Conservation (phyloP, 495 filamentous ascomycete genomes). For the Podospora anserina region DNA sequence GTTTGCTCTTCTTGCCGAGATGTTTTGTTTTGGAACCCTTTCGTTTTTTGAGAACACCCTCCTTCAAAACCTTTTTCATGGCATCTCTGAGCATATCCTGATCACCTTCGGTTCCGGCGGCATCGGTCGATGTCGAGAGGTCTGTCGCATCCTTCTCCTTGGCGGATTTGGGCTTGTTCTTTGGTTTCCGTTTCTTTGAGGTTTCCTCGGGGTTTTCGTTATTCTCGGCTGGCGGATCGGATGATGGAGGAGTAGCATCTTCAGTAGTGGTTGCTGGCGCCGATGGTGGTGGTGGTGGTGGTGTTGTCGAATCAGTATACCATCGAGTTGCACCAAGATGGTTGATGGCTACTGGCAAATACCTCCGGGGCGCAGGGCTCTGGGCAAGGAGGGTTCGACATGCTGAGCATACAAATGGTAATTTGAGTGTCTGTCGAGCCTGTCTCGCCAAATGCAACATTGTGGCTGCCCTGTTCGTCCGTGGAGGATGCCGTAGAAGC, state of each 20-base stretch:
- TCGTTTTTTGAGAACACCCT: background rate
- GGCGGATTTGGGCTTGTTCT: background rate
- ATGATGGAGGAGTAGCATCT: background rate
- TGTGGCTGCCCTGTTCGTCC: background rate
- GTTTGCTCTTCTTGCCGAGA: background rate
- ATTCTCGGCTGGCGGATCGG: background rate
- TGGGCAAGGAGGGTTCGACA: background rate
- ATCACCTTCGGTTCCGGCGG: background rate
- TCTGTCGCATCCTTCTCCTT: background rate
- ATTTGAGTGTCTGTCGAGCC: background rate
- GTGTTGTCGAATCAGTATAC: background rate
- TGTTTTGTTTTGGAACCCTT: background rate
- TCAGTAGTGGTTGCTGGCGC: background rate
- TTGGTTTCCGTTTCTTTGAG: background rate
- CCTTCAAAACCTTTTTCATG: background rate
- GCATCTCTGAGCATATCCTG: background rate
- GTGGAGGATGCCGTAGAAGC: background rate
- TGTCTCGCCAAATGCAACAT: conserved; percentile 11
- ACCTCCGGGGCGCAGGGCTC: background rate
- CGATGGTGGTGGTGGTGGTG: background rate
- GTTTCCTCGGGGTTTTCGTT: background rate
- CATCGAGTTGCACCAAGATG: background rate
- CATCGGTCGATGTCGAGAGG: background rate
- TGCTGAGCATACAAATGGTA: conserved; percentile 7
- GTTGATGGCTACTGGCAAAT: background rate